phyloP scores from a whole-genome alignment of 441 rosid genomes.

The Bocquillonia castaneifolia region DNA sequence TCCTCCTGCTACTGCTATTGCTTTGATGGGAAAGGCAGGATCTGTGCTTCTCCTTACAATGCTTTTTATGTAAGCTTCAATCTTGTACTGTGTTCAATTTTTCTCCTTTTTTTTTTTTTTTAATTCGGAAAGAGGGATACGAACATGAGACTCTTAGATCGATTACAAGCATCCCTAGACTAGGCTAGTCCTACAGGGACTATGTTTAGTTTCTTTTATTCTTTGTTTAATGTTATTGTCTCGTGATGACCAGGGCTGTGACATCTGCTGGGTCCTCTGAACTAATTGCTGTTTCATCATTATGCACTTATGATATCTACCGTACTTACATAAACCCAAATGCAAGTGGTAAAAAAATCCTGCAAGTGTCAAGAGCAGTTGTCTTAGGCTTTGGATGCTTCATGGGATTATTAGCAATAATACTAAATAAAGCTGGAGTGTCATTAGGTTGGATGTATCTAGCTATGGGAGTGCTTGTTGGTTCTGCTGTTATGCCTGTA shows the following conservation, averaged over 20 bases:
- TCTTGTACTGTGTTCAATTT: not conserved
- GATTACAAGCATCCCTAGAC: too few species aligned
- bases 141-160: too few species aligned
- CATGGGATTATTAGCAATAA: constrained; percentile 86
- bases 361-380: constrained; percentile 61
- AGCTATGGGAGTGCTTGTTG: constrained; percentile 83
- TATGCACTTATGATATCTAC: constrained; percentile 88
- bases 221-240: not conserved
- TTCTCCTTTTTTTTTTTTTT: not conserved
- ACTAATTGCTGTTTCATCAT: constrained; percentile 85
- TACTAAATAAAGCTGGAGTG: constrained; percentile 80
- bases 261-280: constrained; percentile 95
- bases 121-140: too few species aligned
- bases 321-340: constrained; percentile 82
- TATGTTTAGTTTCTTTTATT: not conserved
- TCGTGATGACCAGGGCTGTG: constrained; percentile 63
- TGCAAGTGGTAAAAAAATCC: constrained; percentile 69
- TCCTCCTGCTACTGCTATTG: constrained; percentile 92
- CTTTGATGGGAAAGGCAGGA: constrained; percentile 94
- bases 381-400: constrained; percentile 84
- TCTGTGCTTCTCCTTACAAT: constrained; percentile 85
- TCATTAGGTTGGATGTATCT: constrained; percentile 97
- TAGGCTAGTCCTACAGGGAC: too few species aligned
- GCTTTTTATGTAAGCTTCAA: constrained; percentile 77
- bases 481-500: constrained; percentile 87